These are phyloP conservation scores for barrel medic (Medicago truncatula) DNA, from an alignment of 306 rosid genomes.

Conservation along the genomic window MtrunA17r5.0-ANR NC_053045.1:1254001-1254500, in stretches of 20 bases:
- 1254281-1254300: conserved; percentile 44
- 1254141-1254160: not conserved
- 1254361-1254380: conserved; percentile 56
- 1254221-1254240: not conserved
- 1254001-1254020: not conserved
- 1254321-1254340: conserved; percentile 42
- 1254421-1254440: not conserved
- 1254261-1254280: conserved; percentile 13
- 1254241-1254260: not conserved
- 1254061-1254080: not conserved
- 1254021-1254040: not conserved
- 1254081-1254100: conserved; percentile 24
- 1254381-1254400: conserved; percentile 43
- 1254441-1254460: not conserved
- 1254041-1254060: not conserved
- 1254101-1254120: not conserved
- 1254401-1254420: no score
- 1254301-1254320: conserved; percentile 45
- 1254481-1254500: conserved; percentile 22
- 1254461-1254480: conserved; percentile 1
- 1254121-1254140: not conserved
- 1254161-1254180: conserved; percentile 11
- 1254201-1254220: conserved; percentile 4
- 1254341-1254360: conserved; percentile 53
- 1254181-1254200: conserved; percentile 9